Base-by-base conservation (phyloP, 106 monocot species). In the Dioscorea alata region DNA sequence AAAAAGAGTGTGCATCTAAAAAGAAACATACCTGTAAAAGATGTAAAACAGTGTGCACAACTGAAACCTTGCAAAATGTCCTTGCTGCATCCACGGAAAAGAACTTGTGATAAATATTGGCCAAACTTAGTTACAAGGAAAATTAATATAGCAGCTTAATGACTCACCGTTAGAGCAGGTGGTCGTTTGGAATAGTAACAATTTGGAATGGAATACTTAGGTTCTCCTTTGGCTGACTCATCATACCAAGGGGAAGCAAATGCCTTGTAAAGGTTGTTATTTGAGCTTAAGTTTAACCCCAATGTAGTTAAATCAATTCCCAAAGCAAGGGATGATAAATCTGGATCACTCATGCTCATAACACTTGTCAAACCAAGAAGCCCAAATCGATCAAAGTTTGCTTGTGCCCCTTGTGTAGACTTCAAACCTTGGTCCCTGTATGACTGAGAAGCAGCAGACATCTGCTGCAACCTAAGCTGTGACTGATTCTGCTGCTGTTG, bases 241-340 rank as follows among this genome's bases (percentile, higher is more conserved):
- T 91, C 75, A 33, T 82, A 88, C 91, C 91, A 91, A 19, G 95
- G 95, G 21, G 91, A 91, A 32, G 79, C 75, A 82, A 95, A 95
- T 49, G 80, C 88, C 72, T 95, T 91, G 68, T 88, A 78, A 35
- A 95, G 83, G 74, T 85, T 82, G 31, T 88, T 91, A 16, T 71
- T 49, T 10, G 95, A 82, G 69, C 84, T 95, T 51, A 95, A 68
- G 56, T 88, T 91, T 74, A 95, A 80, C 22, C 95, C 91, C 68
- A 95, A 58, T 31, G 88, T 84, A 31, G 95, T 91, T 65, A 95
- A 54, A 70, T 95, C 95, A 66, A 95, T 88, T 49, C 95, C 95
- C 63, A 91, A 63, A 54, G 91, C 95, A 76, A 95, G 88, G 32
- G 88, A 81, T 68, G 95, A 65, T 17, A 95, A 61, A 71, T 95